phyloP scores from a whole-genome alignment of 139 green algal genomes.

The Chlorella vulgaris region DNA sequence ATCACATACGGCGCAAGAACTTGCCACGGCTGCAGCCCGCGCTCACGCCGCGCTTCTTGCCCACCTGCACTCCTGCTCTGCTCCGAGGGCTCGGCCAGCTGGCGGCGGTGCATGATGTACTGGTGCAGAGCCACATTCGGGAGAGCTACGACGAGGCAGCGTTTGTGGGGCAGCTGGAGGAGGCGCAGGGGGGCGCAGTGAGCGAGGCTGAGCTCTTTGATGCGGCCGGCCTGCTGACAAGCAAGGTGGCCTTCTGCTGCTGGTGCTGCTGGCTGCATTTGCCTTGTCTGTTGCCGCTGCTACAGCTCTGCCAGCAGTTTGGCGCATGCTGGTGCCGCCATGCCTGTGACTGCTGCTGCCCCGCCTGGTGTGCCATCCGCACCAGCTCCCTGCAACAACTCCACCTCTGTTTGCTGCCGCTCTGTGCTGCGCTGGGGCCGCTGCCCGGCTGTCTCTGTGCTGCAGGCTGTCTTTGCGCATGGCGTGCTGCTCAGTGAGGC shows the following conservation, averaged over 20 bases:
- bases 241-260: constrained; percentile 31
- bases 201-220: constrained; percentile 63
- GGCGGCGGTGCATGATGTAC: constrained; percentile 19
- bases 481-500: constrained; percentile 58
- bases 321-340: too few relatives aligned
- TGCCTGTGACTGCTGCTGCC: too few relatives aligned
- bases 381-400: too few relatives aligned
- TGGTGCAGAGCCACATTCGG: constrained; percentile 46
- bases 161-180: constrained; percentile 27
- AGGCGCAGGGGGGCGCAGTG: not conserved
- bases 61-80: constrained; percentile 69
- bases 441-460: too few relatives aligned
- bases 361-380: too few relatives aligned
- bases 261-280: too few relatives aligned
- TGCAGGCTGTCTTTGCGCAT: constrained; percentile 61
- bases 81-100: constrained; percentile 58
- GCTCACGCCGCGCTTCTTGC: constrained; percentile 76
- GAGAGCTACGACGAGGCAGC: constrained; percentile 60
- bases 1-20: constrained; percentile 29
- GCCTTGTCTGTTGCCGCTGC: too few relatives aligned
- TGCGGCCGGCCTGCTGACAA: constrained; percentile 60
- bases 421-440: too few relatives aligned
- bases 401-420: too few relatives aligned
- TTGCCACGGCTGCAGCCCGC: constrained; percentile 55
- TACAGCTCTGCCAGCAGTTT: too few relatives aligned